A percentile compares a stretch with the other conserved stretches of the same genome.
Conservation (phyloP, 108 stramenopile species). For the Chaetoceros muelleri region DNA sequence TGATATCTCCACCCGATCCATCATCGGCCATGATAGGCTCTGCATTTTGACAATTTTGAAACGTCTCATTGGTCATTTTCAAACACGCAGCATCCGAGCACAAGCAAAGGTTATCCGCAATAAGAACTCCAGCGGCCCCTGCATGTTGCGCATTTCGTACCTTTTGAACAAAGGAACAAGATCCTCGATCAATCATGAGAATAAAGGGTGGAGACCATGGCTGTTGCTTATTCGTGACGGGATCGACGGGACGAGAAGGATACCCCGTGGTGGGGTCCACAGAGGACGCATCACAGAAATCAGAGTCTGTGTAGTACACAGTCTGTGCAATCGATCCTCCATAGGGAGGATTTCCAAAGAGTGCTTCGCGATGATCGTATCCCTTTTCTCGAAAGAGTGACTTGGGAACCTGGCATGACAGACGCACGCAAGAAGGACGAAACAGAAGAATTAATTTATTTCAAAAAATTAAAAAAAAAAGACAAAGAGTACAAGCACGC, state of each 20-base stretch:
- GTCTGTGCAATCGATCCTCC: conserved; percentile 81
- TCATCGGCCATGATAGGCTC: conserved; percentile 94
- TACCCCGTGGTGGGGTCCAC: background rate
- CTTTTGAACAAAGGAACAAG: conserved; percentile 77
- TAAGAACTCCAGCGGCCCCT: conserved; percentile 86
- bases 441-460: background rate
- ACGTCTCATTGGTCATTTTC: background rate
- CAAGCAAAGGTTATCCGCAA: conserved; percentile 86
- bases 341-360: conserved; percentile 90
- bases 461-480: background rate
- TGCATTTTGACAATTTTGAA: conserved; percentile 24
- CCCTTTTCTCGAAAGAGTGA: conserved; percentile 46
- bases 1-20: conserved; percentile 84
- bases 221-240: background rate
- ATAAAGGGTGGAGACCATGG: conserved; percentile 62
- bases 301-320: conserved; percentile 67
- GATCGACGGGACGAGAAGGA: conserved; percentile 1
- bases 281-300: conserved; percentile 40
- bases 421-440: background rate
- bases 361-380: conserved; percentile 85
- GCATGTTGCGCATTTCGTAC: conserved; percentile 81
- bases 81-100: conserved; percentile 39
- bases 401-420: conserved; percentile 36
- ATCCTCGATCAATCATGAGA: conserved; percentile 77
- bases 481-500: too few species aligned